Evolutionary conservation across 805 yeast species (phyloP).

Genomic region (Candida bentonensis): DNA sequence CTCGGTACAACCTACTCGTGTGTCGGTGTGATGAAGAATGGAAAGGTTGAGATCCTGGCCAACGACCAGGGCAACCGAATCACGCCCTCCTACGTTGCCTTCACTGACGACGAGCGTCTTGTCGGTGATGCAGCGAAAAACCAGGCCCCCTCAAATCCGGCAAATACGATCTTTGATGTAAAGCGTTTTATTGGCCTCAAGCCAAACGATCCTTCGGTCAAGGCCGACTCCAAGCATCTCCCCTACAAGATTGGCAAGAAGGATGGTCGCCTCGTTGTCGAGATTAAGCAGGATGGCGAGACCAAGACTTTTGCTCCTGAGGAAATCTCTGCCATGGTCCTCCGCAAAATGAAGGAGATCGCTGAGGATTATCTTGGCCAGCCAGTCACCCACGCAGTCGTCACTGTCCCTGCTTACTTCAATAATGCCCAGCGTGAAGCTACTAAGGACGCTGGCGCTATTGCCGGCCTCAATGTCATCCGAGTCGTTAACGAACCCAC

Average conservation of each 20-base stretch:
- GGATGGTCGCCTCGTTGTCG: constrained; percentile 69
- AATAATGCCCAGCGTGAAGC: constrained; percentile 93
- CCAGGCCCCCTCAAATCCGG: constrained; percentile 82
- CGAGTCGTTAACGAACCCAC: constrained; percentile 92
- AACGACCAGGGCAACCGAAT: constrained; percentile 97
- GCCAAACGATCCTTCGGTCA: constrained; percentile 62
- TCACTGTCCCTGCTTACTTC: constrained; percentile 87
- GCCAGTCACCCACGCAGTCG: constrained; percentile 78
- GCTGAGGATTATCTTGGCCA: constrained; percentile 85
- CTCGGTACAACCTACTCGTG: constrained; percentile 96
- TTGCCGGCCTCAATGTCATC: constrained; percentile 78
- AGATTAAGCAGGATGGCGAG: constrained; percentile 63
- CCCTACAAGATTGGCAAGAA: constrained; percentile 62
- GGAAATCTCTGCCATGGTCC: constrained; percentile 84
- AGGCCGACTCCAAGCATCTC: constrained; percentile 67
- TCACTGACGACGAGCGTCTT: constrained; percentile 80
- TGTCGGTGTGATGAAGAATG: constrained; percentile 78
- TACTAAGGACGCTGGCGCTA: constrained; percentile 84
- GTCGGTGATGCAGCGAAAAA: constrained; percentile 96
- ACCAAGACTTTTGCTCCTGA: constrained; percentile 75
- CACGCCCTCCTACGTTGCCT: constrained; percentile 90
- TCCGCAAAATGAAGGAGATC: constrained; percentile 81
- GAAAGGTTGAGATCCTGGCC: constrained; percentile 83
- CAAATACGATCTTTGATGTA: constrained; percentile 79
- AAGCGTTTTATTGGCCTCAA: constrained; percentile 84